Conservation (phyloP, 2,329 filamentous ascomycete genomes). For the Stachybotrys chlorohalonatus region DNA sequence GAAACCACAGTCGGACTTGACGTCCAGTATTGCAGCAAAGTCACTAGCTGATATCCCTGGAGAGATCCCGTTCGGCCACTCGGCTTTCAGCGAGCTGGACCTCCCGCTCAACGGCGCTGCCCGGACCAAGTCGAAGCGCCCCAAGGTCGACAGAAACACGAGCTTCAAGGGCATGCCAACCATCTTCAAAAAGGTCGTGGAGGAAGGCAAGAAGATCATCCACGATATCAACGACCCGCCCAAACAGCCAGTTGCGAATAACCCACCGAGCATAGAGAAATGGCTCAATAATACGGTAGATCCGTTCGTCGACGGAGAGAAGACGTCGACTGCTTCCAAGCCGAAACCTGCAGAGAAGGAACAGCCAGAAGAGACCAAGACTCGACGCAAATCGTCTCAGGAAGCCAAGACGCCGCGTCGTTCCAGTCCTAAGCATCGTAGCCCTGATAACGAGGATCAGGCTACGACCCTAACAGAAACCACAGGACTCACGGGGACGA, state of each 20-base stretch:
- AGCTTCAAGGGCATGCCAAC: constrained; percentile 49
- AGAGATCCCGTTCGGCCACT: constrained; percentile 56
- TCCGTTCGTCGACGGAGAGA: constrained; percentile 43
- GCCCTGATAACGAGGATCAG: background rate
- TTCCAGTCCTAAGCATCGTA: constrained; percentile 3
- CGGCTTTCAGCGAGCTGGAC: constrained; percentile 58
- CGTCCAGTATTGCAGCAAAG: constrained; percentile 33
- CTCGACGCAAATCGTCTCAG: background rate
- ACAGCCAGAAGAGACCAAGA: constrained; percentile 5
- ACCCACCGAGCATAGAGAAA: constrained; percentile 55
- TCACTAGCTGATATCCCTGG: constrained; percentile 44
- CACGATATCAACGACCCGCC: constrained; percentile 50
- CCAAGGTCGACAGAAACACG: constrained; percentile 41
- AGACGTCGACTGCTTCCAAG: background rate
- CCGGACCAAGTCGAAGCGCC: constrained; percentile 28
- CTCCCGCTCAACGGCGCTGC: constrained; percentile 40
- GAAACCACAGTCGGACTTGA: constrained; percentile 20
- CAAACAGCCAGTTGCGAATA: constrained; percentile 38
- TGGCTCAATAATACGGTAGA: constrained; percentile 57
- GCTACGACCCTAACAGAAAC: background rate
- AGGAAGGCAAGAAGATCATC: constrained; percentile 56
- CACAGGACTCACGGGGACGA: background rate
- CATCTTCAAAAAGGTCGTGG: constrained; percentile 56
- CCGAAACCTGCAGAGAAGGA: constrained; percentile 5
- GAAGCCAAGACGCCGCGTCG: background rate